Percentiles rank a stretch among this genome's conserved stretches.
Evolutionary conservation across 192 early-diverging fungal genomes (phyloP).

Genomic region (Coemansia aciculifera): DNA sequence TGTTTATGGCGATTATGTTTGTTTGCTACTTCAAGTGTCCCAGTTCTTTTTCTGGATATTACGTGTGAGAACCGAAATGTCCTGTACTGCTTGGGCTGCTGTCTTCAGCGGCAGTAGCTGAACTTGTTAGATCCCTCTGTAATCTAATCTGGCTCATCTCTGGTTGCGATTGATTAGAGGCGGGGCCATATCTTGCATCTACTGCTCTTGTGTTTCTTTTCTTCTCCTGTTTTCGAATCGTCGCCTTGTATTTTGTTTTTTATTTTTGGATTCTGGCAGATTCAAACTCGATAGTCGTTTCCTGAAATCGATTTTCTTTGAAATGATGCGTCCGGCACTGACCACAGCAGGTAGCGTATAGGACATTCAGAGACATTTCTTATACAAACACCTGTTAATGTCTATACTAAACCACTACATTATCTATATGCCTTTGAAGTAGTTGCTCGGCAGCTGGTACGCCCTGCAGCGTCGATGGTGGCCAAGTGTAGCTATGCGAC

Average conservation of each 20-base stretch:
- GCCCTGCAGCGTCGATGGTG: background rate
- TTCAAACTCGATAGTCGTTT: background rate
- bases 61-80: background rate
- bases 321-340: slow-evolving; percentile 19
- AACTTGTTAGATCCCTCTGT: background rate
- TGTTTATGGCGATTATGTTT: slow-evolving; percentile 6
- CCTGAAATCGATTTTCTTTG: background rate
- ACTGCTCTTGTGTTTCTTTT: background rate
- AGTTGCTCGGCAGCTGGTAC: background rate
- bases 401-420: background rate
- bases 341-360: slow-evolving; percentile 14
- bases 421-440: background rate
- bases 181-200: background rate
- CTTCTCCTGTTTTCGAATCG: background rate
- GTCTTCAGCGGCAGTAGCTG: background rate
- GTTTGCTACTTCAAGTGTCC: background rate
- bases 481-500: slow-evolving; percentile 30
- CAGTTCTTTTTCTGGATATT: background rate
- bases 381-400: background rate
- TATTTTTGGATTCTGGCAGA: background rate
- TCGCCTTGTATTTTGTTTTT: background rate
- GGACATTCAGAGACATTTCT: slow-evolving; percentile 24
- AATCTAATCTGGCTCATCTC: background rate
- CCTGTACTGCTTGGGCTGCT: background rate
- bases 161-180: background rate